Base-by-base conservation (phyloP, 192 early-diverging fungal genomes). In the Coemansia sp. region DNA sequence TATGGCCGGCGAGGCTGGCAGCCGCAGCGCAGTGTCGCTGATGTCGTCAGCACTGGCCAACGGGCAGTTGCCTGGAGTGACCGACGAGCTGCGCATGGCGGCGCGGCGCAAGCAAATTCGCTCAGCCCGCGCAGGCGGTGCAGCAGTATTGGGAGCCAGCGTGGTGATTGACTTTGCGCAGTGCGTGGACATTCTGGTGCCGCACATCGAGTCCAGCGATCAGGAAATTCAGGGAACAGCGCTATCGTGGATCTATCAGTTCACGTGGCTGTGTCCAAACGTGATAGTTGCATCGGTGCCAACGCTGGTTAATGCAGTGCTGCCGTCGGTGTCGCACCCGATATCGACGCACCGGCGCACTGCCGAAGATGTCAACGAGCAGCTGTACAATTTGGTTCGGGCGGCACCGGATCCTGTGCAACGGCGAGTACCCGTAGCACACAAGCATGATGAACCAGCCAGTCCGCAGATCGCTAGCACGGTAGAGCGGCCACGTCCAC, bases 191-290 rank as follows among this genome's bases (percentile, higher is more conserved):
- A 98, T 97, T 35, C 80, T 98, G 11, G 79, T 88, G 27, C 91
- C 92, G 24, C 92, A 97, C 69, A 75, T 98, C 8, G 69, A 72
- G 45, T 75, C 76, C 14, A 57, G 62, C 59, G 89, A 91, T 43
- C 87, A 94, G 74, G 95, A 98, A 60, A 95, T 94, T 17, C 98
- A 98, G 79, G 88, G 85, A 52, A 95, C 90, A 1, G 94, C 95
- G 1, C 72, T 99, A 17, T 83, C 85, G 45, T 99, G 97, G 97
- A 87, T 96, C 52, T 88, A 91, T 65, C 91, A 91, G 69, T 95
- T 99, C 62, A 90, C 95, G 23, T 75, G 79, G 23, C 78, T 96
- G 22, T 91, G 93, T 19, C 87, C 90, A 45, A 86, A 91, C 14
- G 86, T 92, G 3, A 91, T 98, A 62, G 85, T 98, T 25, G 85